Conservation (phyloP, 352 stramenopile species). For the Globisporangium camurandrum region DNA sequence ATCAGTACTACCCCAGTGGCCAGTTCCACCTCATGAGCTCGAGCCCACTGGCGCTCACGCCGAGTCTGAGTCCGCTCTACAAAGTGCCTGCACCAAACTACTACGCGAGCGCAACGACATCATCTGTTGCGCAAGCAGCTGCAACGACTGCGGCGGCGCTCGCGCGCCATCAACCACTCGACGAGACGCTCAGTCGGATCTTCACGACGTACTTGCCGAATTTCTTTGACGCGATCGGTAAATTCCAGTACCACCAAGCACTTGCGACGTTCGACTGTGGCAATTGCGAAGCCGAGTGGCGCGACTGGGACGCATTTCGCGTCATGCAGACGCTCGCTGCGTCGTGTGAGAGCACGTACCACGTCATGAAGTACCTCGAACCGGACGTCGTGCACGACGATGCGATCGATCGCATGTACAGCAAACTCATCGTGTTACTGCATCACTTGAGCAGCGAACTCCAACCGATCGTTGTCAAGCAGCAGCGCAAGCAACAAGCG, state of each 20-base stretch:
- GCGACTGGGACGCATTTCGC: slow-evolving; percentile 36
- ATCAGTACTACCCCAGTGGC: slow-evolving; percentile 24
- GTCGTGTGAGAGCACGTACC: slow-evolving; percentile 69
- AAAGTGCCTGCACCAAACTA: slow-evolving; percentile 19
- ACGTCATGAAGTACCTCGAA: slow-evolving; percentile 66
- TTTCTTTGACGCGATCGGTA: slow-evolving; percentile 54
- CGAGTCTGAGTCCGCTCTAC: slow-evolving; percentile 37
- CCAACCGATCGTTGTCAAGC: slow-evolving; percentile 27
- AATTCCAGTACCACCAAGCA: slow-evolving; percentile 57
- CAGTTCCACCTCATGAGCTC: slow-evolving; percentile 22
- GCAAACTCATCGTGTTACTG: slow-evolving; percentile 47
- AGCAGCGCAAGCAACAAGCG: slow-evolving; percentile 8
- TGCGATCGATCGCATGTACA: slow-evolving; percentile 57
- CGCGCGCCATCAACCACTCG: slow-evolving; percentile 15
- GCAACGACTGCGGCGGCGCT: slow-evolving; percentile 6
- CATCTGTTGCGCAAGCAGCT: slow-evolving; percentile 13
- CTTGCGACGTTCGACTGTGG: slow-evolving; percentile 30
- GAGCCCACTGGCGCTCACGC: slow-evolving; percentile 36
- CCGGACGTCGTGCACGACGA: slow-evolving; percentile 36
- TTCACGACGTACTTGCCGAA: slow-evolving; percentile 45
- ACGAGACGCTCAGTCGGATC: slow-evolving; percentile 38
- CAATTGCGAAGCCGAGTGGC: slow-evolving; percentile 37
- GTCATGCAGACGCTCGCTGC: slow-evolving; percentile 49
- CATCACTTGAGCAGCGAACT: slow-evolving; percentile 51
- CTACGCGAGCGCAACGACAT: slow-evolving; percentile 5